Evolutionary conservation across 192 early-diverging fungal species (phyloP).

Genomic region (Backusella mclennaniae): DNA sequence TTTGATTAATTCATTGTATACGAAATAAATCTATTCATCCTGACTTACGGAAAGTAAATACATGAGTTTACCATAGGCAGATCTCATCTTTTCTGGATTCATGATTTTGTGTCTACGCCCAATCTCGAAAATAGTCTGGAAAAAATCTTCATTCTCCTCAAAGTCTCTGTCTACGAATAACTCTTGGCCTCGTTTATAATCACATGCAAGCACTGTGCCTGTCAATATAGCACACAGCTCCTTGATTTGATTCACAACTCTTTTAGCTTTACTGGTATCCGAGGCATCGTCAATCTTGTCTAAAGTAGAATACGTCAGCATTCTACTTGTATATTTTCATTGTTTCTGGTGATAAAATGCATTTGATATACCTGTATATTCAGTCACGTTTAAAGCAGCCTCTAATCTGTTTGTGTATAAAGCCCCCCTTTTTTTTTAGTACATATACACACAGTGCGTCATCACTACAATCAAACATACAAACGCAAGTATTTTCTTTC

Average conservation of each 20-base stretch:
- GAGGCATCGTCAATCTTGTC: conserved; percentile 57
- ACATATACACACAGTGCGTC: background rate
- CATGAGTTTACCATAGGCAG: conserved; percentile 95
- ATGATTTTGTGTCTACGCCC: conserved; percentile 80
- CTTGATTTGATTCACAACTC: conserved; percentile 92
- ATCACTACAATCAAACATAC: conserved; percentile 30
- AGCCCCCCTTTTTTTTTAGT: background rate
- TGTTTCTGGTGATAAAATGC: background rate
- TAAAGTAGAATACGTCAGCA: background rate
- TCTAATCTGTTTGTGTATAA: conserved; percentile 58
- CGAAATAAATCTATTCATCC: no score
- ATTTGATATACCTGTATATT: conserved; percentile 44
- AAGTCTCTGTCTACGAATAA: conserved; percentile 65
- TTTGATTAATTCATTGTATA: no score
- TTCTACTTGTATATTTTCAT: background rate
- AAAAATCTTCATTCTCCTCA: conserved; percentile 79
- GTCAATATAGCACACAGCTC: conserved; percentile 95
- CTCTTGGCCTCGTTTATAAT: conserved; percentile 81
- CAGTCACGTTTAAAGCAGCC: conserved; percentile 87
- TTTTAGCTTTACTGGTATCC: conserved; percentile 80
- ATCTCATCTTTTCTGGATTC: conserved; percentile 97
- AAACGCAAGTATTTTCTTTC: conserved; percentile 94
- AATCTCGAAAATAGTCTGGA: conserved; percentile 68
- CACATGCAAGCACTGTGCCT: conserved; percentile 82
- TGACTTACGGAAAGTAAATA: conserved; percentile 72